A percentile compares a stretch with the other conserved stretches of the same genome.
phyloP scores from a whole-genome alignment of 2,329 filamentous ascomycete genomes.

The Sordariomycetes sp. region DNA sequence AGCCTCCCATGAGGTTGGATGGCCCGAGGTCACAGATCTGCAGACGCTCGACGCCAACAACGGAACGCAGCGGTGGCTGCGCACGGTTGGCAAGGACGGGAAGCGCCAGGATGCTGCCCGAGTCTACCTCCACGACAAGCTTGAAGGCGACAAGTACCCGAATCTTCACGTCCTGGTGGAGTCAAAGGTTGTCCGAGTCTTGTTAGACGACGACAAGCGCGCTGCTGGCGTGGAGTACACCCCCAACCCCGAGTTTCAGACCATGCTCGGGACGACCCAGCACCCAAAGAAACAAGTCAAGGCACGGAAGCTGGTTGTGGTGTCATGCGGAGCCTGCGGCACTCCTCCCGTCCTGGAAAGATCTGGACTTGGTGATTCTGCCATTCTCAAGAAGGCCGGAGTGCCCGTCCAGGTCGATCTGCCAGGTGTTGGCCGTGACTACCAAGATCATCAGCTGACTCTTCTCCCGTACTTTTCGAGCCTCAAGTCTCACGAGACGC shows the following conservation, averaged over 20 bases:
- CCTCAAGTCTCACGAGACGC: slow-evolving; percentile 19
- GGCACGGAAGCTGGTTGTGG: slow-evolving; percentile 38
- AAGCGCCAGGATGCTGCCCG: slow-evolving; percentile 44
- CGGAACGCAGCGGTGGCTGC: slow-evolving; percentile 25
- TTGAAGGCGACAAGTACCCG: slow-evolving; percentile 33
- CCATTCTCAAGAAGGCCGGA: slow-evolving; percentile 33
- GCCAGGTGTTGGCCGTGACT: slow-evolving; percentile 42
- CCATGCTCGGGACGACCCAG: not conserved
- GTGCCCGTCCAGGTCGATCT: slow-evolving; percentile 36
- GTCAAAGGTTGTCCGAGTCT: slow-evolving; percentile 40
- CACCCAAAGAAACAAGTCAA: slow-evolving; percentile 5
- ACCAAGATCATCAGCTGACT: slow-evolving; percentile 47
- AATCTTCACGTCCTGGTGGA: slow-evolving; percentile 47
- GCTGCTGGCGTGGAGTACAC: slow-evolving; percentile 46
- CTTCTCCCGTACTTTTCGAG: slow-evolving; percentile 37
- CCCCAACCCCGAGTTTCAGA: slow-evolving; percentile 8
- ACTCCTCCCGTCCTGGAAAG: slow-evolving; percentile 39
- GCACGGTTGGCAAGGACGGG: slow-evolving; percentile 38
- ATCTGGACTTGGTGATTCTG: slow-evolving; percentile 5
- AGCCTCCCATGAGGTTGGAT: slow-evolving; percentile 33
- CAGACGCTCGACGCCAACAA: slow-evolving; percentile 34
- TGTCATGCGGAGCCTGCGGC: slow-evolving; percentile 29
- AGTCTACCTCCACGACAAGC: slow-evolving; percentile 40
- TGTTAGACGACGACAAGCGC: slow-evolving; percentile 35
- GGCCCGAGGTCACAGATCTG: slow-evolving; percentile 36